phyloP scores from a whole-genome alignment of 129 eudicot species.

The Deinandra increscens region DNA sequence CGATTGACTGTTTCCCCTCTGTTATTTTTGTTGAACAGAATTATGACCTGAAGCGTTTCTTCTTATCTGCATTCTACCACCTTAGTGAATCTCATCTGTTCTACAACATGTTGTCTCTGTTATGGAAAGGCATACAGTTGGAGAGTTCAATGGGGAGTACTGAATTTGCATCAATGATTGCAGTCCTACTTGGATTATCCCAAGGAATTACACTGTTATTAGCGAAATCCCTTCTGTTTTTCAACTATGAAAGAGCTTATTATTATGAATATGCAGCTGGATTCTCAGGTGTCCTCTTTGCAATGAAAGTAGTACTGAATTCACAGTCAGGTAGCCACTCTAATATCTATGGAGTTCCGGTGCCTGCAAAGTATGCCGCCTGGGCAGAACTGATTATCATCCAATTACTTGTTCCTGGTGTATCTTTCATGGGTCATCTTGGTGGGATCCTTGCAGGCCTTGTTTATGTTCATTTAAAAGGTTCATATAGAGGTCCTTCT shows the following conservation, averaged over 20 bases:
- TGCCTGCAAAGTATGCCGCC: conserved; percentile 74
- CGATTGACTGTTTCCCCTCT: background rate
- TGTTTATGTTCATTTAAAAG: conserved; percentile 44
- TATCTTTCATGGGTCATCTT: conserved; percentile 89
- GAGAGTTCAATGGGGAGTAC: conserved; percentile 71
- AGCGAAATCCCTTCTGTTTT: conserved; percentile 66
- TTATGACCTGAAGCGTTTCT: conserved; percentile 68
- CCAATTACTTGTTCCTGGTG: conserved; percentile 80
- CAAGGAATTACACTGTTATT: conserved; percentile 80
- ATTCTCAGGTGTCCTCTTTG: conserved; percentile 92
- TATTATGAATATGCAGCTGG: conserved; percentile 81
- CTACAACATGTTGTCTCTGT: conserved; percentile 87
- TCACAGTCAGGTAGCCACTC: conserved; percentile 59
- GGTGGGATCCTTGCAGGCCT: conserved; percentile 96
- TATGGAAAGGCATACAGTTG: conserved; percentile 92
- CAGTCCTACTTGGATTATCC: conserved; percentile 66
- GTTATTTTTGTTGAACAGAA: conserved; percentile 45
- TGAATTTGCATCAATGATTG: conserved; percentile 77
- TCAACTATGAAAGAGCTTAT: conserved; percentile 58
- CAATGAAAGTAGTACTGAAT: conserved; percentile 87
- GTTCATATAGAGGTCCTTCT: conserved; percentile 35
- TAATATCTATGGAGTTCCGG: conserved; percentile 55
- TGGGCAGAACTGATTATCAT: conserved; percentile 87
- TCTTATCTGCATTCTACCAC: conserved; percentile 87
- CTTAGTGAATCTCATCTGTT: conserved; percentile 72